Evolutionary conservation across 805 yeast genomes (phyloP).

Genomic region (Suhomyces canberraensis): DNA sequence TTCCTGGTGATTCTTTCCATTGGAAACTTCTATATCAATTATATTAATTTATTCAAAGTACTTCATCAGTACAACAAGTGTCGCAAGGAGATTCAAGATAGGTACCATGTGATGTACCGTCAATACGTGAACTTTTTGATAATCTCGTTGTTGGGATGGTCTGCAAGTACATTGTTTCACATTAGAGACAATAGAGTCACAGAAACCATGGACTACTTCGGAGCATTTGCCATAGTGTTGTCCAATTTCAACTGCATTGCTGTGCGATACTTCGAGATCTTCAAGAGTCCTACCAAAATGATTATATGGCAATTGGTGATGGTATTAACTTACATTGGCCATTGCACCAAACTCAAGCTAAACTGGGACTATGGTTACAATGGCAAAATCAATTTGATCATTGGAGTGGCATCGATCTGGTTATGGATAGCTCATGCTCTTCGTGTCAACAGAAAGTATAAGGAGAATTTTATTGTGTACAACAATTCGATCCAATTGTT

Average conservation of each 20-base stretch:
- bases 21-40: constrained; percentile 35
- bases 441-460: constrained; percentile 14
- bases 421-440: constrained; percentile 37
- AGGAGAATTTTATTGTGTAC: constrained; percentile 16
- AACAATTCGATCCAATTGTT: constrained; percentile 36
- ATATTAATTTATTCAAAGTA: constrained; percentile 25
- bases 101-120: constrained; percentile 20
- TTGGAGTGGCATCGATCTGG: constrained; percentile 28
- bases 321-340: constrained; percentile 19
- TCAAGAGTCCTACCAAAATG: constrained; percentile 10
- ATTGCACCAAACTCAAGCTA: constrained; percentile 23
- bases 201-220: constrained; percentile 41
- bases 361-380: constrained; percentile 42
- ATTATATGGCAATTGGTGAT: constrained; percentile 18
- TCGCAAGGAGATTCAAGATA: constrained; percentile 10
- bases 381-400: constrained; percentile 25
- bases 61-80: constrained; percentile 22
- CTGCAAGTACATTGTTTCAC: constrained; percentile 36
- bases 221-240: constrained; percentile 38
- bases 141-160: constrained; percentile 36
- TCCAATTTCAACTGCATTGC: constrained; percentile 34
- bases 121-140: constrained; percentile 29
- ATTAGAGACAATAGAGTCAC: constrained; percentile 34
- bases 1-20: constrained; percentile 33
- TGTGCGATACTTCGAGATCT: constrained; percentile 30